phyloP scores from a whole-genome alignment of 495 filamentous ascomycete species.

The Aspergillus baeticus region DNA sequence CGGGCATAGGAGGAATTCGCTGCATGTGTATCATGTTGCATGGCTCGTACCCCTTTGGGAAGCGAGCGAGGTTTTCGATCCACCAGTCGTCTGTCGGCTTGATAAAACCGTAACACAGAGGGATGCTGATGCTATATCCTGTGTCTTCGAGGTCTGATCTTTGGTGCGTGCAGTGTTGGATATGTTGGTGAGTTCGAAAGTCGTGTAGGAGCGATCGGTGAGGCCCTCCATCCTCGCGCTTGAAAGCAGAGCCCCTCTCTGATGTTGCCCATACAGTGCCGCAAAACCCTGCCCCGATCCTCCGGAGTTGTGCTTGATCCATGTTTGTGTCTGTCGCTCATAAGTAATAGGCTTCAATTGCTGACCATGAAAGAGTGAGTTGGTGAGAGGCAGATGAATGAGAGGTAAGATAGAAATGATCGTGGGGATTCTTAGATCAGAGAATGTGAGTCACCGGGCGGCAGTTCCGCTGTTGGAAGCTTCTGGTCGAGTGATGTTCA shows the following conservation, averaged over 20 bases:
- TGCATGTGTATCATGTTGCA: conserved; percentile 41
- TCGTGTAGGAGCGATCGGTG: conserved; percentile 34
- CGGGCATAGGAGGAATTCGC: conserved; percentile 38
- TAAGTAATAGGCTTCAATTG: too few species aligned
- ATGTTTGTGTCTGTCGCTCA: too few species aligned
- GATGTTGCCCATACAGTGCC: conserved; percentile 31
- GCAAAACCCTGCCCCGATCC: conserved; percentile 26
- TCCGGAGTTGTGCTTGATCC: background rate
- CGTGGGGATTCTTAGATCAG: too few species aligned
- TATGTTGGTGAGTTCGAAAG: conserved; percentile 30
- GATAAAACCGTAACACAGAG: conserved; percentile 24
- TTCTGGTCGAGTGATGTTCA: too few species aligned
- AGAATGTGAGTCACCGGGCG: too few species aligned
- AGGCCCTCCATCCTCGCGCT: conserved; percentile 39
- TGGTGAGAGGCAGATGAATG: too few species aligned
- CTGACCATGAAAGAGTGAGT: too few species aligned
- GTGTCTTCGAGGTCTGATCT: background rate
- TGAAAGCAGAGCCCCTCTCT: conserved; percentile 20
- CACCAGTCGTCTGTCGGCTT: conserved; percentile 30
- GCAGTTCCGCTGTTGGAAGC: too few species aligned
- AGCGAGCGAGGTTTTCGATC: conserved; percentile 22
- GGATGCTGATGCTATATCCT: conserved; percentile 16
- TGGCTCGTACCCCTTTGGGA: conserved; percentile 28
- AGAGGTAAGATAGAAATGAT: too few species aligned
- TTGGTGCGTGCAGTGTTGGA: conserved; percentile 12